phyloP scores from a whole-genome alignment of 2,329 filamentous ascomycete species.

The Mollisia scopiformis region DNA sequence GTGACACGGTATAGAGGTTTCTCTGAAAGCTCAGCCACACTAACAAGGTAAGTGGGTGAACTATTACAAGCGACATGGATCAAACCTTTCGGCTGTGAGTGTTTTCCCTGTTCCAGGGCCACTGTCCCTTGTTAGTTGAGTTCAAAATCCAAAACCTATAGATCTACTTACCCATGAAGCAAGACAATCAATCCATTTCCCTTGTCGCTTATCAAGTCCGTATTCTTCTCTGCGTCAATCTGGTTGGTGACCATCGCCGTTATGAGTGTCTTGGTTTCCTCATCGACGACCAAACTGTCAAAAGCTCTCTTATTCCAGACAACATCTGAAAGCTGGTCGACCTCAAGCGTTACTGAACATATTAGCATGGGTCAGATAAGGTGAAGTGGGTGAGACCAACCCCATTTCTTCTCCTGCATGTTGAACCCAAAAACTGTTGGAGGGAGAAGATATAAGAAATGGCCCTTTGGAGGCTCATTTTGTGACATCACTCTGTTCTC shows the following conservation, averaged over 20 bases:
- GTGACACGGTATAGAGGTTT: slow-evolving; percentile 54
- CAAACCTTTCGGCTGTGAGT: slow-evolving; percentile 45
- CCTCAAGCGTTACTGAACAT: background rate
- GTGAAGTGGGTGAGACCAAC: background rate
- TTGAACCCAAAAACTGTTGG: background rate
- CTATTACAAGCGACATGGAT: no score
- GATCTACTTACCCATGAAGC: slow-evolving; percentile 42
- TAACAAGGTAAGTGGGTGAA: no score
- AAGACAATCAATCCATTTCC: slow-evolving; percentile 47
- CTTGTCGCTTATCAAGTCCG: slow-evolving; percentile 35
- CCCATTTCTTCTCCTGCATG: background rate
- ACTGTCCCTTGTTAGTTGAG: no score
- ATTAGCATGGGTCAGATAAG: background rate
- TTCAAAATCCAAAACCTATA: no score
- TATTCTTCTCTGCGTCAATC: background rate
- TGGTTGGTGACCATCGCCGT: slow-evolving; percentile 43
- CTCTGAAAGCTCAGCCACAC: slow-evolving; percentile 51
- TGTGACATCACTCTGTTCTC: background rate
- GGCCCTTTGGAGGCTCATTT: no score
- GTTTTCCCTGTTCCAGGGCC: slow-evolving; percentile 27
- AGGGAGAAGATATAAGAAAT: background rate
- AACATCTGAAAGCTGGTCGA: slow-evolving; percentile 4
- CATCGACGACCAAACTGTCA: slow-evolving; percentile 48
- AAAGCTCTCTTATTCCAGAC: slow-evolving; percentile 40
- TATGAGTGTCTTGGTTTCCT: slow-evolving; percentile 49